Base-by-base conservation (phyloP, 2,329 filamentous ascomycete genomes). In the Hymenoscyphus linearis region DNA sequence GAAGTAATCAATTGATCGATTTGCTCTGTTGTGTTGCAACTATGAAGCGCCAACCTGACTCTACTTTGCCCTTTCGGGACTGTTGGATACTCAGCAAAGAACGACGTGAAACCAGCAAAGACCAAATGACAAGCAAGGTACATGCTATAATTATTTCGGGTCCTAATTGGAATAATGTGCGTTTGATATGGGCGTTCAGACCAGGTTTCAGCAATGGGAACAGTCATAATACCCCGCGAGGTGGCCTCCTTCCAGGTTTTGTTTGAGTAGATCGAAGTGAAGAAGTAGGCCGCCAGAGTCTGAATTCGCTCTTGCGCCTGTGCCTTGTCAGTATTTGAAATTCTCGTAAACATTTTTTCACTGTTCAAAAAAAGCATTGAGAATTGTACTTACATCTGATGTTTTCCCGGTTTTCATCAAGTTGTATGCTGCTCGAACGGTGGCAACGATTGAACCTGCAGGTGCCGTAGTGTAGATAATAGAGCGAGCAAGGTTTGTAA, bases 1-100 rank as follows among this genome's bases (percentile, higher is more conserved):
- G 69, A 62, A 25, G 58, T 26, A 1, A 74, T 68, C 4, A 78
- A 70, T 18, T 37, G 66, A 35, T 71, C 60, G 5, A 78, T 66
- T 55, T 79, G 67, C 1, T 65, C 69, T 16, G 68, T 61, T 2
- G 75, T 78, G 57, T 78, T 78, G 7, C 69, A 69, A 2, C 76
- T 76, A 64, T 80, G 76, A 35, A 80, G 63, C 18, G 75, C 73
- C 1, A 79, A 62, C 26, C 76, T 70, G 4, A 79, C 67, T n/a
- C 78, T 70, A 54, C 70, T 70, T 22, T 73, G 69, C 0, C 76
- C 76, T 50, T 69, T 66, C 1, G 76, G 76, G 3, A 80, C 77
- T 4, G 74, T 74, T 1, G 77, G 78, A 55, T 72, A 69, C 9
- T 73, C 73, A 1, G 79, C 72, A 0, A 75, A 67, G 37, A 56